Conservation (phyloP, 306 rosid species). For the Trichosanthes truncata region DNA sequence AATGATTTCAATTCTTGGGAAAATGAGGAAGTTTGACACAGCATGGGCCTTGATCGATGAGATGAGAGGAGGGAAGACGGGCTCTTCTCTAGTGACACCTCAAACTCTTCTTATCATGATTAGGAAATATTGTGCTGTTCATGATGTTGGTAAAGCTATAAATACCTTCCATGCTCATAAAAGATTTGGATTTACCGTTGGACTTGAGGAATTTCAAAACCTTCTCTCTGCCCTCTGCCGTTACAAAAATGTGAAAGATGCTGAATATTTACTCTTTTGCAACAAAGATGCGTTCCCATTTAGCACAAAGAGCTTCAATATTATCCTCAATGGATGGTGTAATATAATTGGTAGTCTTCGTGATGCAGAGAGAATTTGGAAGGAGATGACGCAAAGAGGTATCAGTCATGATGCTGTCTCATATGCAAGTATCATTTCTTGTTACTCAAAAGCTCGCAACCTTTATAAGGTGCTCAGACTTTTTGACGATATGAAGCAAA, state of each 20-base stretch:
- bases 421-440: slow-evolving; percentile 61
- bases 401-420: slow-evolving; percentile 64
- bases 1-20: slow-evolving; percentile 72
- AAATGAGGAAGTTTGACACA: slow-evolving; percentile 80
- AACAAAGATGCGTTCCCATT: slow-evolving; percentile 46
- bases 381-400: slow-evolving; percentile 61
- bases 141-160: slow-evolving; percentile 70
- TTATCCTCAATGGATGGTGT: slow-evolving; percentile 84
- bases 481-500: slow-evolving; percentile 50
- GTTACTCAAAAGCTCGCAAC: slow-evolving; percentile 63
- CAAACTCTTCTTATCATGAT: slow-evolving; percentile 81
- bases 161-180: slow-evolving; percentile 57
- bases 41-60: slow-evolving; percentile 78
- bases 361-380: slow-evolving; percentile 68
- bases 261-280: slow-evolving; percentile 65
- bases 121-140: slow-evolving; percentile 59
- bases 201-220: slow-evolving; percentile 59
- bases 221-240: slow-evolving; percentile 88
- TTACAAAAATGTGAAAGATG: slow-evolving; percentile 69
- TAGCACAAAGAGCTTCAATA: slow-evolving; percentile 72
- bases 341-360: slow-evolving; percentile 52
- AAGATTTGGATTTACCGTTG: slow-evolving; percentile 41
- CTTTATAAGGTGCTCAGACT: slow-evolving; percentile 52
- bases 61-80: slow-evolving; percentile 38
- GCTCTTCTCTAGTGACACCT: slow-evolving; percentile 48